Base-by-base conservation (phyloP, 202 grass and related monocot genomes). In the Panicum hallii region DNA sequence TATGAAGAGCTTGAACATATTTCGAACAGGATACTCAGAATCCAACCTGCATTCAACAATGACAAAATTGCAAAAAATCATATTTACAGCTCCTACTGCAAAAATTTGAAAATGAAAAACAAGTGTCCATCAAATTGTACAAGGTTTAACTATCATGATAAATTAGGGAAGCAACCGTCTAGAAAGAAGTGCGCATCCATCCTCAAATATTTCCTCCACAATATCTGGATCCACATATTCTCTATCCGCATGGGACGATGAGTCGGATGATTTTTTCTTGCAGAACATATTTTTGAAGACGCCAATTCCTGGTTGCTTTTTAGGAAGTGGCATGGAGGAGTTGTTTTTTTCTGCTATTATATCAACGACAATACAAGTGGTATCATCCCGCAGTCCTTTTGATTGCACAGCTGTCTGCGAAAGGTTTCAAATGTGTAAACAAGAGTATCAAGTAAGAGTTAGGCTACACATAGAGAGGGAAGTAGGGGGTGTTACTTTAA, bases 1-100 rank as follows among this genome's bases (percentile, higher is more conserved):
- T 75, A 94, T 84, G 84, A 99, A 99, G 54, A 99, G 93, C 80
- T 94, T 99, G 93, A 99, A 99, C 87, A 99, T 92, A 82, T 99
- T 99, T 54, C 91, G 84, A 78, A 99, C 89, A 52, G 93, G 97
- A 78, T 96, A 99, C 83, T 96, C 97, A 67, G 90, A 92, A 74
- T 96, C 89, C 44, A 99, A 47, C 87, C 97, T 99, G 90, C 53
- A 87, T 70, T 80, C 26, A 82, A 81, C 19, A 87, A 13, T 68
- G 49, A 53, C 9, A 61, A 54, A 79, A 70, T 76, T 72, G 34
- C 62, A 38, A 81, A 38, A 81, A 84, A 87, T 71, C 50, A 36
- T 65, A 72, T 43, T 52, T 48, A 44, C 30, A 32, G n/a, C n/a
- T 78, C 40, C 14, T 50, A 58, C 11, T 16, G 11, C 56, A 81